These are phyloP conservation scores for Camellia oleifera DNA, from an alignment of 179 eudicot species.

Conservation along the genomic window DNA sequence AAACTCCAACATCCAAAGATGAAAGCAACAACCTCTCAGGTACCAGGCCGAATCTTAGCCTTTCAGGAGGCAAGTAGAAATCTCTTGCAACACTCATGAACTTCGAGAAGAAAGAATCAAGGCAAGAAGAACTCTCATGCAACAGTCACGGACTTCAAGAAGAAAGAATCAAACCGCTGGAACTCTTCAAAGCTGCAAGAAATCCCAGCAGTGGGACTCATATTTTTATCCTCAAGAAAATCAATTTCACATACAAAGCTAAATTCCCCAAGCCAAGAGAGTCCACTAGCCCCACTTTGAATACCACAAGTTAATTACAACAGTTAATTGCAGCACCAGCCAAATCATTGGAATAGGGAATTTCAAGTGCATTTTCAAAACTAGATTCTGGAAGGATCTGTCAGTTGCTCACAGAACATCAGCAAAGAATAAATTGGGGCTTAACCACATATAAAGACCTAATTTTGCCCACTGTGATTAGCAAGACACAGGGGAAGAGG, in stretches of 20 bases:
- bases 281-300: conserved; percentile 36
- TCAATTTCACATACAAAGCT: conserved; percentile 34
- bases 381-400: neutral
- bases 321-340: conserved; percentile 14
- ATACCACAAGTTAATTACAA: too few relatives aligned
- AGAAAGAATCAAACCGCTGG: conserved; percentile 39
- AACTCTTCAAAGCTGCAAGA: conserved; percentile 53
- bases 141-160: too few relatives aligned
- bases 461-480: neutral
- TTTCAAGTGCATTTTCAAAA: neutral
- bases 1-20: conserved; percentile 45
- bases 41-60: conserved; percentile 62
- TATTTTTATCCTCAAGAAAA: conserved; percentile 14
- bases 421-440: neutral
- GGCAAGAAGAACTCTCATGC: too few relatives aligned
- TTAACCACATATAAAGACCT: neutral
- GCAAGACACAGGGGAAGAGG: neutral
- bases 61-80: conserved; percentile 72
- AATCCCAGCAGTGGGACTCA: conserved; percentile 22
- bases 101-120: conserved; percentile 44
- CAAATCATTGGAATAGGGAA: neutral
- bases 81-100: conserved; percentile 49
- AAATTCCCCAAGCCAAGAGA: conserved; percentile 53
- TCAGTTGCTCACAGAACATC: neutral
- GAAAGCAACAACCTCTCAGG: conserved; percentile 59